Percentiles rank a stretch among this genome's conserved stretches.
Conservation (phyloP, 2,329 filamentous ascomycete species). For the Shiraia sp. region DNA sequence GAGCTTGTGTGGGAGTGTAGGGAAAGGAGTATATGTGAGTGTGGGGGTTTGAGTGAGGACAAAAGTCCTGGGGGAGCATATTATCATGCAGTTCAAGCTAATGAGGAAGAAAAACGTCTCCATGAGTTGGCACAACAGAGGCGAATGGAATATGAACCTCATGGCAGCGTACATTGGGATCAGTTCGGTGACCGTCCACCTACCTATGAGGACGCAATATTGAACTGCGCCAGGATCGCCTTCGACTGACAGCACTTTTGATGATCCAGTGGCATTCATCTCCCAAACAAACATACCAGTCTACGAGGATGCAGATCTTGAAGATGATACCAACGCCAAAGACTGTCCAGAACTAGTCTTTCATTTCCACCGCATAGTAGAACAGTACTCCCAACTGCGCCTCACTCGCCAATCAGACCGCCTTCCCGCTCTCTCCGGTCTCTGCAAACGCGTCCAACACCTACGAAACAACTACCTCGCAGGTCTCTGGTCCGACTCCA, state of each 20-base stretch:
- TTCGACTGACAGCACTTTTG: not conserved
- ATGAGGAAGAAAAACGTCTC: conserved; percentile 7
- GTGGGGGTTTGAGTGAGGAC: conserved; percentile 9
- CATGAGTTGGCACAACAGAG: not conserved
- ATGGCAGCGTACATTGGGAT: not conserved
- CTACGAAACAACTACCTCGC: conserved; percentile 17
- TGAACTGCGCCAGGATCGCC: not conserved
- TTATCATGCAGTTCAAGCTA: conserved; percentile 5
- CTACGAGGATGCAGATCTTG: not conserved
- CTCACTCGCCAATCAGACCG: conserved; percentile 14
- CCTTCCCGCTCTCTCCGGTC: conserved; percentile 17
- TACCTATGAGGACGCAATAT: not conserved
- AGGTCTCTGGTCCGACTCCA: conserved; percentile 20
- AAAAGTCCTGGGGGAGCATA: conserved; percentile 6
- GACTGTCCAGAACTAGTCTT: conserved; percentile 10
- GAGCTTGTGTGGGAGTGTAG: conserved; percentile 26
- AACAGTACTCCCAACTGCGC: conserved; percentile 17
- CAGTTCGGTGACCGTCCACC: not conserved
- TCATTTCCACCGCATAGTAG: conserved; percentile 16
- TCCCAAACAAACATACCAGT: conserved; percentile 2
- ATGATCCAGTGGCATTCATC: conserved; percentile 3
- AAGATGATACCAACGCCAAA: not conserved
- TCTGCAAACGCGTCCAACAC: conserved; percentile 15
- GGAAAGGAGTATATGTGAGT: conserved; percentile 15
- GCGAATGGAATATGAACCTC: not conserved